A percentile compares a stretch with the other conserved stretches of the same genome.
Conservation (phyloP, 2,329 filamentous ascomycete genomes). For the Meredithiella fracta region DNA sequence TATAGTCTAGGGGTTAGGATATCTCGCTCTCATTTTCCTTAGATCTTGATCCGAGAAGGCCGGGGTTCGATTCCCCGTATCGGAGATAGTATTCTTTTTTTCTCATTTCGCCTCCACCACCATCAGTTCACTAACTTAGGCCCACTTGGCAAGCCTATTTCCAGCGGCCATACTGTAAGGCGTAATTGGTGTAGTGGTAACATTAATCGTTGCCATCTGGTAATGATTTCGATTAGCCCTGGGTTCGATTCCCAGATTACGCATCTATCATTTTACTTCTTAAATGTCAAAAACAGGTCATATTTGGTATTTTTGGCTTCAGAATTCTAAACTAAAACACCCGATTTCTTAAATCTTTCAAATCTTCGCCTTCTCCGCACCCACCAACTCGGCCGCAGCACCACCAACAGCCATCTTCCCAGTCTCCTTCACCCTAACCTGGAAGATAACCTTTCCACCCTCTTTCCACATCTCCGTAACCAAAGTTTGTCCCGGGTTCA, state of each 20-base stretch:
- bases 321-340: no score
- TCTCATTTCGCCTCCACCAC: neutral
- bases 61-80: constrained; percentile 18
- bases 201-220: constrained; percentile 1
- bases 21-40: neutral
- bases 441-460: constrained; percentile 62
- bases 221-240: constrained; percentile 1
- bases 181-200: constrained; percentile 3
- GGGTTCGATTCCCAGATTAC: constrained; percentile 2
- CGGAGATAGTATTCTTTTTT: constrained; percentile 11
- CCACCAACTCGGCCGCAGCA: constrained; percentile 58
- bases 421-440: constrained; percentile 80
- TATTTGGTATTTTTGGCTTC: no score
- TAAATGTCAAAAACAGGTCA: neutral
- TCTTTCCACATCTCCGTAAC: constrained; percentile 93
- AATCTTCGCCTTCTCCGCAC: constrained; percentile 11
- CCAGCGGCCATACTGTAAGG: no score
- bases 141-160: neutral
- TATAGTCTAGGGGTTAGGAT: constrained; percentile 1
- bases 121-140: neutral
- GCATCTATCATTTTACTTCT: neutral
- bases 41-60: constrained; percentile 13
- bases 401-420: constrained; percentile 75
- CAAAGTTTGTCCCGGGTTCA: constrained; percentile 76
- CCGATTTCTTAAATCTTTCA: neutral